Conservation (phyloP, 768 basidiomycete species). For the Exsudoporus frostii region DNA sequence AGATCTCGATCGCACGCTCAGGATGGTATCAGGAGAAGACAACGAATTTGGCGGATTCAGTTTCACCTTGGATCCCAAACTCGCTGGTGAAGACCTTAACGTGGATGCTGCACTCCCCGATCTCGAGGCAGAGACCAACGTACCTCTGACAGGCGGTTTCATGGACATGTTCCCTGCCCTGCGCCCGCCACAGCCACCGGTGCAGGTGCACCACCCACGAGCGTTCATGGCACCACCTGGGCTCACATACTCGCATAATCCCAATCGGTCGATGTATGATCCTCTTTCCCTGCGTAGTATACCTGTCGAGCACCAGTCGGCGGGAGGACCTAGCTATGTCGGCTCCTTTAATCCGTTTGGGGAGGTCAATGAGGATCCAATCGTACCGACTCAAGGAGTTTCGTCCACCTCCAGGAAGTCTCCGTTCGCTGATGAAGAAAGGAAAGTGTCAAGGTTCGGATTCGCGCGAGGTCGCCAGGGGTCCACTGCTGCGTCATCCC, state of each 20-base stretch:
- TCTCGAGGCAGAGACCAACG: constrained; percentile 42
- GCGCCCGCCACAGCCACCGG: constrained; percentile 32
- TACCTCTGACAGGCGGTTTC: constrained; percentile 64
- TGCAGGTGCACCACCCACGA: constrained; percentile 24
- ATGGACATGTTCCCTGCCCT: constrained; percentile 70
- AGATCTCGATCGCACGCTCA: constrained; percentile 82
- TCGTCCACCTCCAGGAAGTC: constrained; percentile 36
- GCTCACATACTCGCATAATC: constrained; percentile 45
- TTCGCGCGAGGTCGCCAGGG: constrained; percentile 72
- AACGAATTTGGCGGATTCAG: constrained; percentile 69
- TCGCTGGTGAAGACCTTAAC: constrained; percentile 48
- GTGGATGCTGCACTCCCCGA: constrained; percentile 44
- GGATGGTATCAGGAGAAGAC: constrained; percentile 64
- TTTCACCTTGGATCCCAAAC: constrained; percentile 81
- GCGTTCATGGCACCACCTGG: constrained; percentile 52
- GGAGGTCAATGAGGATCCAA: constrained; percentile 51
- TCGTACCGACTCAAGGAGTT: constrained; percentile 27
- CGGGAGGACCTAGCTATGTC: constrained; percentile 52
- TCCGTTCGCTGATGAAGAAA: constrained; percentile 51
- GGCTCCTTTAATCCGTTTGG: constrained; percentile 83
- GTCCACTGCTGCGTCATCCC: constrained; percentile 56
- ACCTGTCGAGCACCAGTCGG: constrained; percentile 45
- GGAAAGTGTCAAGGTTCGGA: constrained; percentile 76
- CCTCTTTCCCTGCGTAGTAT: constrained; percentile 41
- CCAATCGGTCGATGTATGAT: constrained; percentile 56